phyloP scores from a whole-genome alignment of 2,329 filamentous ascomycete species.

The Mycocentrospora acerina region DNA sequence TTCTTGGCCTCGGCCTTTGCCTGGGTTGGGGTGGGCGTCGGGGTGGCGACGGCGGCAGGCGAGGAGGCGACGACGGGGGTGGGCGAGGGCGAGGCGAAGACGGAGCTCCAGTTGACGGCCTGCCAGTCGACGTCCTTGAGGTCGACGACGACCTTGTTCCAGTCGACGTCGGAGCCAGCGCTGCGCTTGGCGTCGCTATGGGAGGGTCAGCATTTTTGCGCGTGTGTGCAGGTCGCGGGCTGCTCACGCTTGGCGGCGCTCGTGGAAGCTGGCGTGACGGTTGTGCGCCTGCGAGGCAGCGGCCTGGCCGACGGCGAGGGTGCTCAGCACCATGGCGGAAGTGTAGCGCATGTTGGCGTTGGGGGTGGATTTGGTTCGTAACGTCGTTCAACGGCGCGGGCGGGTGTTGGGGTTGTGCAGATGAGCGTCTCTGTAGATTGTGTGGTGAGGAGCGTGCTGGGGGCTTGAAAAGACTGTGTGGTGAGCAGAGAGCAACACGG shows the following conservation, averaged over 20 bases:
- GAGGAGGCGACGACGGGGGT: conserved; percentile 7
- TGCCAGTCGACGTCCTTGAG: conserved; percentile 32
- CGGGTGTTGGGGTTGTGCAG: conserved; percentile 3
- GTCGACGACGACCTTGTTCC: conserved; percentile 28
- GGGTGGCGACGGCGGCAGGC: conserved; percentile 4
- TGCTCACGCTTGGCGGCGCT: conserved; percentile 36
- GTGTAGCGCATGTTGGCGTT: conserved; percentile 37
- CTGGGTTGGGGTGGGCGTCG: conserved; percentile 11
- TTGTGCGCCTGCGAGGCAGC: conserved; percentile 33
- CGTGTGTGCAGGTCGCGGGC: not conserved
- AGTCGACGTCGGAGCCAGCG: conserved; percentile 27
- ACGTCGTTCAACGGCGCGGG: conserved; percentile 30
- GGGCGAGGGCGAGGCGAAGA: conserved; percentile 18
- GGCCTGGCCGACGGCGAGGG: conserved; percentile 39
- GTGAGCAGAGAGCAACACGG: conserved; percentile 24
- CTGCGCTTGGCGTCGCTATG: conserved; percentile 35
- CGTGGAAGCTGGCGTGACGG: conserved; percentile 42
- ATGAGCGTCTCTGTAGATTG: conserved; percentile 5
- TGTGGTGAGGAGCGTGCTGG: conserved; percentile 32
- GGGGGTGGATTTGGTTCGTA: conserved; percentile 15
- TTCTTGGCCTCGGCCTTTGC: conserved; percentile 10
- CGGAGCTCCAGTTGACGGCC: conserved; percentile 27
- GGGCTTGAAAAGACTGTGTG: conserved; percentile 16
- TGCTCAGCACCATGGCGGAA: conserved; percentile 40
- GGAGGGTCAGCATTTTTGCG: conserved; percentile 11